Conservation (phyloP, 2,329 filamentous ascomycete genomes). For the Colletotrichum sp. region DNA sequence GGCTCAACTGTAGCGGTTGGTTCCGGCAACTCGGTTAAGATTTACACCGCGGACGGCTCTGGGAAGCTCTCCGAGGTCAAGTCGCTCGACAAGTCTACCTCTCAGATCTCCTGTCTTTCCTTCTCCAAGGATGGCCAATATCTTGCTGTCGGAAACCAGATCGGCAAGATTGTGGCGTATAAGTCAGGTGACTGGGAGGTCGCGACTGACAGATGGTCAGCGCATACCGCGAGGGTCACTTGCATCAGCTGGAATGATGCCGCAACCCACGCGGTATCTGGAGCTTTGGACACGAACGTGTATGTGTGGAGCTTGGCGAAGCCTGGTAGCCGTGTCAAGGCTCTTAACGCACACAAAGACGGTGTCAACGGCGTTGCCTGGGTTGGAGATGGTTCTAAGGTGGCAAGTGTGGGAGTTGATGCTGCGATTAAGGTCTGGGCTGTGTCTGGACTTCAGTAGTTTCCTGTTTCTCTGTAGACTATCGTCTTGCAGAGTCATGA, state of each 20-base stretch:
- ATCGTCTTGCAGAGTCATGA: background rate
- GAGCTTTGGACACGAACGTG: constrained; percentile 88
- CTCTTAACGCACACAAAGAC: constrained; percentile 91
- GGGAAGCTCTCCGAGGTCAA: constrained; percentile 59
- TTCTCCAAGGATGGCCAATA: constrained; percentile 81
- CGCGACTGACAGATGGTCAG: constrained; percentile 75
- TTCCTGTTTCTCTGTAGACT: background rate
- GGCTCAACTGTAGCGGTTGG: constrained; percentile 77
- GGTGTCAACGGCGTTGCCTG: constrained; percentile 89
- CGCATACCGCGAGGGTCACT: constrained; percentile 63
- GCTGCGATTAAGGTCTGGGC: constrained; percentile 91
- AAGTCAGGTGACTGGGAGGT: constrained; percentile 68
- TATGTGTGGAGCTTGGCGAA: constrained; percentile 88
- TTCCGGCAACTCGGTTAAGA: constrained; percentile 72
- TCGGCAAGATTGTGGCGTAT: constrained; percentile 89
- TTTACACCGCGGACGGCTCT: constrained; percentile 70
- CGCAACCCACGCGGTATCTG: constrained; percentile 81
- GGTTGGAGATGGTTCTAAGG: constrained; percentile 66
- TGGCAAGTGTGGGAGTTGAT: constrained; percentile 85
- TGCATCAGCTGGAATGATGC: constrained; percentile 76
- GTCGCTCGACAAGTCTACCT: constrained; percentile 71
- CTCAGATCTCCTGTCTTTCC: constrained; percentile 77
- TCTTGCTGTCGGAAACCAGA: constrained; percentile 81
- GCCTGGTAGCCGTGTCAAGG: constrained; percentile 85
- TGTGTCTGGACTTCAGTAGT: constrained; percentile 59